These are phyloP conservation scores for Ogataea methylovora DNA, from an alignment of 805 yeast genomes.

Conservation along the genomic window DNA sequence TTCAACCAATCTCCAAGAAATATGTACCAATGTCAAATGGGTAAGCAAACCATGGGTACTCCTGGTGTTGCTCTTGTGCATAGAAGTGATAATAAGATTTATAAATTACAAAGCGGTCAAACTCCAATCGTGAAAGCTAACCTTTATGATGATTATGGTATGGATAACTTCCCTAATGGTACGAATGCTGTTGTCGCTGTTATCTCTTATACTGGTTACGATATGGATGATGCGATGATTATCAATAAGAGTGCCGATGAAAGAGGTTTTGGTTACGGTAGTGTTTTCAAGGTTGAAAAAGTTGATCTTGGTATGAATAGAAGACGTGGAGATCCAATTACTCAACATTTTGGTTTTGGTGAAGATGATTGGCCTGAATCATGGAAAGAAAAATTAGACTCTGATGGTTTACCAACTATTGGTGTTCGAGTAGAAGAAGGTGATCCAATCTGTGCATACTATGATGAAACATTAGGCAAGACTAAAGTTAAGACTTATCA, in stretches of 20 bases:
- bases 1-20: conserved; percentile 99
- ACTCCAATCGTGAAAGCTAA: conserved; percentile 95
- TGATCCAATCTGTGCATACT: conserved; percentile 90
- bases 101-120: conserved; percentile 91
- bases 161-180: conserved; percentile 98
- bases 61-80: conserved; percentile 94
- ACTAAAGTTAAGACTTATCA: conserved; percentile 92
- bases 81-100: conserved; percentile 91
- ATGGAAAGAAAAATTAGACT: conserved; percentile 85
- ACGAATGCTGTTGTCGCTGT: conserved; percentile 98
- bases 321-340: conserved; percentile 88
- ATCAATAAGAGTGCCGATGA: conserved; percentile 95
- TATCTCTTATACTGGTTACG: conserved; percentile 97
- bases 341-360: conserved; percentile 93
- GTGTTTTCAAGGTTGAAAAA: conserved; percentile 91
- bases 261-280: conserved; percentile 96
- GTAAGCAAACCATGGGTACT: conserved; percentile 99
- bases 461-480: conserved; percentile 83
- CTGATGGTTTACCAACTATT: conserved; percentile 86
- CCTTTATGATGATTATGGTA: conserved; percentile 90
- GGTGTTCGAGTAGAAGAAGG: conserved; percentile 90
- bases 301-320: conserved; percentile 72
- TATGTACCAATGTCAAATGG: conserved; percentile 99
- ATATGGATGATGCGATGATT: conserved; percentile 99
- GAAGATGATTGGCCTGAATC: conserved; percentile 84